Conservation (phyloP, 1,139 yeast genomes). For the Scheffersomyces insectosa region DNA sequence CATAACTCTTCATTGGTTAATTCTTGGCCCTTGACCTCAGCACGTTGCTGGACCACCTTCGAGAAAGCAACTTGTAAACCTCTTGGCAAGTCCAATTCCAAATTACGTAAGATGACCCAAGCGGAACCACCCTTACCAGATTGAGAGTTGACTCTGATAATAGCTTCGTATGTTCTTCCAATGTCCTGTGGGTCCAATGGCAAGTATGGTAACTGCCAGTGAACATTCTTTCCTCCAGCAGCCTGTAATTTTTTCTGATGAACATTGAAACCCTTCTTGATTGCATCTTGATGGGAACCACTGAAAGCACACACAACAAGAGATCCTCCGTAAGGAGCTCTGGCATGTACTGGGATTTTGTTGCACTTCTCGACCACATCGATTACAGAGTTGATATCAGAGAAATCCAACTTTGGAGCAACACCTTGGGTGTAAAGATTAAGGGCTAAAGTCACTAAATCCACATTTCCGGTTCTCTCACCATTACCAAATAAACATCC, state of each 20-base stretch:
- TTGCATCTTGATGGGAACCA: conserved; percentile 98
- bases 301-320: conserved; percentile 95
- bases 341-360: conserved; percentile 88
- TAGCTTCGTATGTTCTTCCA: conserved; percentile 96
- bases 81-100: conserved; percentile 92
- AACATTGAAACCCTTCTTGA: conserved; percentile 85
- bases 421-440: conserved; percentile 95
- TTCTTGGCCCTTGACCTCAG: conserved; percentile 86
- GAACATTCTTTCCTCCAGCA: conserved; percentile 32
- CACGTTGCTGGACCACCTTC: conserved; percentile 73
- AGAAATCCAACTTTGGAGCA: conserved; percentile 81
- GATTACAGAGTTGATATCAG: conserved; percentile 78
- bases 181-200: conserved; percentile 96
- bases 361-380: conserved; percentile 91
- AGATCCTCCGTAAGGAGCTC: conserved; percentile 97
- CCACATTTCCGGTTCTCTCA: conserved; percentile 98
- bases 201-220: conserved; percentile 89
- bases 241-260: conserved; percentile 42
- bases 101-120: conserved; percentile 86
- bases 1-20: conserved; percentile 76
- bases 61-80: conserved; percentile 90
- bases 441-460: conserved; percentile 86
- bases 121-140: conserved; percentile 99
- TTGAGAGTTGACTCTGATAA: conserved; percentile 95
- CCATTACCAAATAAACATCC: conserved; percentile 98